A percentile compares a stretch with the other conserved stretches of the same genome.
phyloP scores from a whole-genome alignment of 495 filamentous ascomycete species.

The Penicillium silybi region DNA sequence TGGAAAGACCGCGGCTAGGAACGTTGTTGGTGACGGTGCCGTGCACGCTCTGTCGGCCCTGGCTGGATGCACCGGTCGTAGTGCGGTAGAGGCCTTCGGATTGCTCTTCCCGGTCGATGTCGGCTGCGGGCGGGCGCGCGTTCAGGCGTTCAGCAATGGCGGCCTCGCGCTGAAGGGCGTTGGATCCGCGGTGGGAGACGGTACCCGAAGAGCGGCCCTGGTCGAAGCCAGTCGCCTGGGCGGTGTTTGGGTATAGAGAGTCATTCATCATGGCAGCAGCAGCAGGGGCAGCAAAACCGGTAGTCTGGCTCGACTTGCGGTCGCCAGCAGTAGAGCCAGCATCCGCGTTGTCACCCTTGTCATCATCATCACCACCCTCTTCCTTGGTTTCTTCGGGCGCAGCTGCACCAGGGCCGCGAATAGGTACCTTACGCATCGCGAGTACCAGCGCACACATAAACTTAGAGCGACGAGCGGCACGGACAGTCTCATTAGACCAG shows the following conservation, averaged over 20 bases:
- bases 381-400: conserved; percentile 59
- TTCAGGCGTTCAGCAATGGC: conserved; percentile 43
- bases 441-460: conserved; percentile 94
- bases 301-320: not conserved
- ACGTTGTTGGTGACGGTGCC: conserved; percentile 14
- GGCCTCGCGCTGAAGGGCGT: conserved; percentile 33
- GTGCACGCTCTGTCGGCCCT: conserved; percentile 22
- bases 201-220: conserved; percentile 25
- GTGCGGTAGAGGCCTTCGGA: conserved; percentile 26
- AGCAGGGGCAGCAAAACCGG: conserved; percentile 5
- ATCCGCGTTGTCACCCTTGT: conserved; percentile 23
- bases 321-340: conserved; percentile 5
- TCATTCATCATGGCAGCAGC: conserved; percentile 20
- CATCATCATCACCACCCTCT: conserved; percentile 56
- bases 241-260: conserved; percentile 12
- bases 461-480: conserved; percentile 80
- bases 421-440: conserved; percentile 81
- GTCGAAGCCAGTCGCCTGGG: conserved; percentile 37
- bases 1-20: conserved; percentile 36
- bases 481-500: conserved; percentile 88
- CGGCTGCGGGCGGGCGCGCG: conserved; percentile 37
- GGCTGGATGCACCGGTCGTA: conserved; percentile 21
- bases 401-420: conserved; percentile 76
- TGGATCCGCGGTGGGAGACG: conserved; percentile 30
- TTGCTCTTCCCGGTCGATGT: conserved; percentile 28